Conservation (phyloP, 1,139 yeast genomes). For the Candida gigantensis region DNA sequence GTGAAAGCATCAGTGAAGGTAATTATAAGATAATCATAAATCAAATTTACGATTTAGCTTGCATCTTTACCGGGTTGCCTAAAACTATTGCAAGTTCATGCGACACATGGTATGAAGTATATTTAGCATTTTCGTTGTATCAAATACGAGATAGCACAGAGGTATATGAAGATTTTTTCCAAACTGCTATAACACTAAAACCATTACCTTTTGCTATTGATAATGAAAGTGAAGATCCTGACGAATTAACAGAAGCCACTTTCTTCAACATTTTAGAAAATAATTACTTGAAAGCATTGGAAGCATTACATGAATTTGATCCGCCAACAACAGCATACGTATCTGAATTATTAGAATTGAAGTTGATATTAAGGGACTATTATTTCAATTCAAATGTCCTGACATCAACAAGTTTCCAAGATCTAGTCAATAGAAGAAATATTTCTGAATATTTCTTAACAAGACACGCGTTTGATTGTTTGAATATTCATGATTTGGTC, state of each 20-base stretch:
- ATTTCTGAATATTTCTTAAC: constrained; percentile 64
- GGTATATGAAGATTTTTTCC: constrained; percentile 35
- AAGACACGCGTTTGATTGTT: constrained; percentile 59
- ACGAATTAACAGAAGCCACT: constrained; percentile 51
- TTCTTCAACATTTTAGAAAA: constrained; percentile 62
- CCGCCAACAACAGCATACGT: constrained; percentile 67
- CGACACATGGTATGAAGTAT: constrained; percentile 71
- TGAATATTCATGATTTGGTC: constrained; percentile 51
- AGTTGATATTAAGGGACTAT: constrained; percentile 59
- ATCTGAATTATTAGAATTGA: constrained; percentile 63
- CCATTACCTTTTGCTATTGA: constrained; percentile 24
- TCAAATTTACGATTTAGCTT: constrained; percentile 45
- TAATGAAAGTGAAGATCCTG: constrained; percentile 24
- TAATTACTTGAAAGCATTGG: constrained; percentile 58
- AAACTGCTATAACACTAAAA: constrained; percentile 33
- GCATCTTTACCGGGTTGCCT: constrained; percentile 55
- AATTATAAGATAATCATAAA: constrained; percentile 29
- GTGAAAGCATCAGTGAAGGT: constrained; percentile 19
- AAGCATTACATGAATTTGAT: constrained; percentile 62
- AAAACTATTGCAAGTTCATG: constrained; percentile 50
- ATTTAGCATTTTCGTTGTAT: constrained; percentile 60
- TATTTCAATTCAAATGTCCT: constrained; percentile 21
- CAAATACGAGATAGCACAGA: constrained; percentile 51
- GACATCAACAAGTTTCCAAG: constrained; percentile 15
- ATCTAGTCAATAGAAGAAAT: constrained; percentile 31